Evolutionary conservation across 768 basidiomycete genomes (phyloP).

Genomic region (Stropharia rugosoannulata): DNA sequence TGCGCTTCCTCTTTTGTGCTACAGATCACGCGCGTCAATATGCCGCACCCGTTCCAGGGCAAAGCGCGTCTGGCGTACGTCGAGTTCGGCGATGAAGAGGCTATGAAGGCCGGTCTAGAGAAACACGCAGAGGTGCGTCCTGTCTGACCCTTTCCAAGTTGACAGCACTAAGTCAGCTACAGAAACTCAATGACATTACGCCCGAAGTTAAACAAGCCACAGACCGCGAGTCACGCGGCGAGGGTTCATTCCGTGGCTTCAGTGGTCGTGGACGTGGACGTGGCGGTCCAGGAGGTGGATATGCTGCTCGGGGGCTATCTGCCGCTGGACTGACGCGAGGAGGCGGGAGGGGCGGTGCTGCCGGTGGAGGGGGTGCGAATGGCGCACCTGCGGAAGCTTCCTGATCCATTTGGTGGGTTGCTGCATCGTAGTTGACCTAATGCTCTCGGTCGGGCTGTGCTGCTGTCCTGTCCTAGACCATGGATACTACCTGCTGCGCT

Average conservation of each 20-base stretch:
- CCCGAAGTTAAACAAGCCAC: conserved; percentile 74
- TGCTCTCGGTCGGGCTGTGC: neutral
- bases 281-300: conserved; percentile 56
- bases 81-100: conserved; percentile 87
- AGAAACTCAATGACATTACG: conserved; percentile 69
- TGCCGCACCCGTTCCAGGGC: conserved; percentile 48
- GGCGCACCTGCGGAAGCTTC: neutral
- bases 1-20: neutral
- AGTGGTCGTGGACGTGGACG: conserved; percentile 45
- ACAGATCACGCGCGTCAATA: conserved; percentile 68
- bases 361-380: conserved; percentile 6
- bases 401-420: neutral
- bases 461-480: neutral
- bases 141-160: neutral
- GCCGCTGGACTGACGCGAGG: conserved; percentile 65
- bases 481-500: no score
- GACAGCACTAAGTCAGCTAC: conserved; percentile 9
- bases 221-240: conserved; percentile 49
- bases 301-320: conserved; percentile 63
- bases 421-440: neutral
- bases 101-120: conserved; percentile 77
- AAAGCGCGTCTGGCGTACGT: conserved; percentile 75
- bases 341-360: conserved; percentile 8
- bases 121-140: conserved; percentile 68
- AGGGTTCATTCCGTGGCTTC: conserved; percentile 30